A percentile compares a stretch with the other conserved stretches of the same genome.
phyloP scores from a whole-genome alignment of 257 asterid genomes.

The Fraxinus americana region DNA sequence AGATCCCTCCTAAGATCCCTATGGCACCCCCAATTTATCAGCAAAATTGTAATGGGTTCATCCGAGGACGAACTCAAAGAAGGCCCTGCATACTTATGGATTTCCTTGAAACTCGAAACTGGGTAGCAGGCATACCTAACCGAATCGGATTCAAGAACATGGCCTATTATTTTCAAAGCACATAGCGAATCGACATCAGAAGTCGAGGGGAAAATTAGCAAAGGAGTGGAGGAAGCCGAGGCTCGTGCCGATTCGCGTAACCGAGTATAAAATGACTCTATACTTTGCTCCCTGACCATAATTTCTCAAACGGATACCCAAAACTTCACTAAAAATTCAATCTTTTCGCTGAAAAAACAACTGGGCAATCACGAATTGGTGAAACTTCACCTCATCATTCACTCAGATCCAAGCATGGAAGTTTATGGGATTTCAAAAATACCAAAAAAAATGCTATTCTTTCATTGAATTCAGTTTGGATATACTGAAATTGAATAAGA shows the following conservation, averaged over 20 bases:
- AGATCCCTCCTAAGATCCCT: slow-evolving; percentile 80
- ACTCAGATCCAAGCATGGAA: slow-evolving; percentile 20
- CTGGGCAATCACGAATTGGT: slow-evolving; percentile 28
- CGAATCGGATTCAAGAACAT: slow-evolving; percentile 87
- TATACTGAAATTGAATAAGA: neutral
- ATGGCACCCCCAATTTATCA: slow-evolving; percentile 97
- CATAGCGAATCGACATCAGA: slow-evolving; percentile 95
- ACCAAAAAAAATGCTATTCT: neutral
- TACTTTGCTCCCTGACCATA: slow-evolving; percentile 85
- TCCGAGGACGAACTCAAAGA: slow-evolving; percentile 45
- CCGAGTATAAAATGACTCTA: slow-evolving; percentile 67
- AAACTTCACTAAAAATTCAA: slow-evolving; percentile 26
- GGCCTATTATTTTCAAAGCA: slow-evolving; percentile 82
- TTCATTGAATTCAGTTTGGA: neutral
- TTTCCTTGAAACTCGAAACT: slow-evolving; percentile 84
- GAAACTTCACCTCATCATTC: slow-evolving; percentile 19
- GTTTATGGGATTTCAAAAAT: slow-evolving; percentile 15
- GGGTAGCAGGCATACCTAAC: slow-evolving; percentile 98
- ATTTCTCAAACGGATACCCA: slow-evolving; percentile 22
- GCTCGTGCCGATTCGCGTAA: slow-evolving; percentile 67
- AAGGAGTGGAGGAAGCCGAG: slow-evolving; percentile 67
- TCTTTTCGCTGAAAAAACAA: slow-evolving; percentile 1
- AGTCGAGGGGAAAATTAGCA: slow-evolving; percentile 87
- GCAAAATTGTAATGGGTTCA: slow-evolving; percentile 72
- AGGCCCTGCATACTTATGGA: slow-evolving; percentile 78